These are phyloP conservation scores for Penicillium sp. DNA, from an alignment of 2,329 filamentous ascomycete species.

Conservation along the genomic window DNA sequence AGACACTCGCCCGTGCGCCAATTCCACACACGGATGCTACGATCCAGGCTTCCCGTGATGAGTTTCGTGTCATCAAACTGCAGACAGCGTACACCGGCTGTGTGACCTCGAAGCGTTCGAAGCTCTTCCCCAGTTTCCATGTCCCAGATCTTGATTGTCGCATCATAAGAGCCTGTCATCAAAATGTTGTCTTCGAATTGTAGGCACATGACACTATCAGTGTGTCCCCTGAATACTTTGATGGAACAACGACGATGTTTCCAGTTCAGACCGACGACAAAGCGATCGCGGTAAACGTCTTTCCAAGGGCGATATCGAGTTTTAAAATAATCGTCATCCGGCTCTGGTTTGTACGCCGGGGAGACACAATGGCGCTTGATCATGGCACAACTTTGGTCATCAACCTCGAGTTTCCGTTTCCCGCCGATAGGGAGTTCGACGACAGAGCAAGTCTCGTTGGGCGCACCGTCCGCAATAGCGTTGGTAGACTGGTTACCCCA, in stretches of 20 bases:
- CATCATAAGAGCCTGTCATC: slow-evolving; percentile 90
- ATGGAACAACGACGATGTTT: slow-evolving; percentile 86
- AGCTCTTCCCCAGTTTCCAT: slow-evolving; percentile 80
- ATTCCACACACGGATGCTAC: slow-evolving; percentile 90
- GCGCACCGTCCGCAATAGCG: slow-evolving; percentile 11
- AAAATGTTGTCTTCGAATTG: slow-evolving; percentile 84
- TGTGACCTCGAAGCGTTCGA: slow-evolving; percentile 78
- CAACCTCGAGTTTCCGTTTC: slow-evolving; percentile 27
- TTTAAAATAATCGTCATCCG: slow-evolving; percentile 45
- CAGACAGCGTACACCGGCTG: slow-evolving; percentile 74
- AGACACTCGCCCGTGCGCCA: slow-evolving; percentile 87
- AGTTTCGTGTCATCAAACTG: slow-evolving; percentile 91
- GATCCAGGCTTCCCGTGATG: slow-evolving; percentile 83
- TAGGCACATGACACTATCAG: slow-evolving; percentile 75
- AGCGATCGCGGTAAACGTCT: slow-evolving; percentile 90
- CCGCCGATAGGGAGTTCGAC: slow-evolving; percentile 7
- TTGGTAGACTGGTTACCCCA: slow-evolving; percentile 52
- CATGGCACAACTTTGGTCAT: slow-evolving; percentile 23
- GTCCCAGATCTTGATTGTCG: slow-evolving; percentile 94
- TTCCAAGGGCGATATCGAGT: slow-evolving; percentile 72
- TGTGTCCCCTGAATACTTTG: slow-evolving; percentile 78
- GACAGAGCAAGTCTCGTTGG: slow-evolving; percentile 15
- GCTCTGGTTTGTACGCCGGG: slow-evolving; percentile 22
- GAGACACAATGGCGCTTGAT: slow-evolving; percentile 30
- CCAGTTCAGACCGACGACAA: slow-evolving; percentile 96